Evolutionary conservation across 148 eudicot genomes (phyloP), one percentile per base, ranked within the genome.

Genomic region (Camellia japonica): DNA sequence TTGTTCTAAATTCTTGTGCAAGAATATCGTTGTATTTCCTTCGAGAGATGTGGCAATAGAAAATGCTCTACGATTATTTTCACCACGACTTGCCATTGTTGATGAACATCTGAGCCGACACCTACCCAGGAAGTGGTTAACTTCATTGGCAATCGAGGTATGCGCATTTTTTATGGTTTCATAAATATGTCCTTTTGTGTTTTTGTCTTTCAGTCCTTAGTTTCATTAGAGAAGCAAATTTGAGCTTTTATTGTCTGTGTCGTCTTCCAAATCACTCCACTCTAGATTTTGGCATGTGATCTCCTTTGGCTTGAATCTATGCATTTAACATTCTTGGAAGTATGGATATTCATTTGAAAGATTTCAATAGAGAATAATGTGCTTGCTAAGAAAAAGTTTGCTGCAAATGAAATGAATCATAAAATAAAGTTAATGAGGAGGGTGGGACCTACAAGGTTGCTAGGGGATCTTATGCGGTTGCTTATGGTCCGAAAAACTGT

Each of bases 41-140:
- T 96, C 99, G 78, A 96, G 99, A 85, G 89, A 89, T 76, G 94
- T 88, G 79, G 98, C 98, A 6, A 96, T 96, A 70, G 99, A 93
- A 82, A 92, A 93, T 87, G 87, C 91, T 82, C 82, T 96, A 65
- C 92, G 97, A 30, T 73, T 96, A 83, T 89, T 96, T 83, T 90
- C 95, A 14, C 99, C 99, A 0, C 87, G 86, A 16, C 98, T 96
- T 80, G 99, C 99, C 77, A 93, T 96, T 85, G 94, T 96, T 73
- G 99, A 93, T 80, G 99, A 96, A 86, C 93, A 91, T 81, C 82
- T 96, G 87, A 89, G 93, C 30, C 79, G 85, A 68, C 78, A 93
- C 83, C 87, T 96, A 60, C 99, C 99, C 42, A 89, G 82, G 88
- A 86, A 93, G 66, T 96, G 99, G 99, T 84, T 96, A 82, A 90